Percentiles rank a stretch among this genome's conserved stretches.
Evolutionary conservation across 139 green algal genomes (phyloP).

Genomic region (Picochlorum sp.): DNA sequence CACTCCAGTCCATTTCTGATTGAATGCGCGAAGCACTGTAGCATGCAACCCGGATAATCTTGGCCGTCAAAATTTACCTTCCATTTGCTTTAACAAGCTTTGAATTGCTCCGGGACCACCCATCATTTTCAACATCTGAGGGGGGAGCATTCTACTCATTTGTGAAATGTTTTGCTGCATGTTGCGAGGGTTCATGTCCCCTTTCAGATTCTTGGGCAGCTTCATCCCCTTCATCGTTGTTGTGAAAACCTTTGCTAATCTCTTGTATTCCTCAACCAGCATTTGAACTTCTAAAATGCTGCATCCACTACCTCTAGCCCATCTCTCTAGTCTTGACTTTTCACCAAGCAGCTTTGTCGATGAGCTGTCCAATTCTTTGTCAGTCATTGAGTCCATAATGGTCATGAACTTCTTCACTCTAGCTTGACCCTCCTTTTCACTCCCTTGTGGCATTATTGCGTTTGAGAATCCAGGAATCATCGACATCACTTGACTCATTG

Average conservation of each 20-base stretch:
- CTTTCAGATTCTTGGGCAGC: slow-evolving; percentile 72
- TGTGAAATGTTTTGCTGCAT: slow-evolving; percentile 54
- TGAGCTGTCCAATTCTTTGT: slow-evolving; percentile 61
- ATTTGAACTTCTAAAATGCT: slow-evolving; percentile 35
- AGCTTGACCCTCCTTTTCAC: slow-evolving; percentile 76
- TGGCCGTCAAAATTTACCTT: slow-evolving; percentile 42
- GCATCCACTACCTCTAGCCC: slow-evolving; percentile 9
- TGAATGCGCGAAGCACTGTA: no score
- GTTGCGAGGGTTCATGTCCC: slow-evolving; percentile 58
- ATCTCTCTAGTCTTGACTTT: slow-evolving; percentile 11
- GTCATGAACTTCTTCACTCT: slow-evolving; percentile 88
- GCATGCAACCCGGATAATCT: no score
- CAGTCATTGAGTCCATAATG: slow-evolving; percentile 97
- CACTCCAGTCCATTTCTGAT: not conserved
- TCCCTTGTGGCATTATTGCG: slow-evolving; percentile 50
- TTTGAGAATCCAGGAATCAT: slow-evolving; percentile 92
- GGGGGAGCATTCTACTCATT: slow-evolving; percentile 80
- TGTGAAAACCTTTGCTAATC: slow-evolving; percentile 71
- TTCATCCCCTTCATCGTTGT: slow-evolving; percentile 84
- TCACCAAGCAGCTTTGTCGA: slow-evolving; percentile 35
- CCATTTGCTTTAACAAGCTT: slow-evolving; percentile 76
- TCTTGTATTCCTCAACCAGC: slow-evolving; percentile 88
- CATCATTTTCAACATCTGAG: slow-evolving; percentile 90
- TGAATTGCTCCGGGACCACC: slow-evolving; percentile 75
- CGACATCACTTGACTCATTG: slow-evolving; percentile 84